Evolutionary conservation across 768 basidiomycete genomes (phyloP), one percentile per base, ranked within the genome.

Genomic region (Strobilomyces confusus): DNA sequence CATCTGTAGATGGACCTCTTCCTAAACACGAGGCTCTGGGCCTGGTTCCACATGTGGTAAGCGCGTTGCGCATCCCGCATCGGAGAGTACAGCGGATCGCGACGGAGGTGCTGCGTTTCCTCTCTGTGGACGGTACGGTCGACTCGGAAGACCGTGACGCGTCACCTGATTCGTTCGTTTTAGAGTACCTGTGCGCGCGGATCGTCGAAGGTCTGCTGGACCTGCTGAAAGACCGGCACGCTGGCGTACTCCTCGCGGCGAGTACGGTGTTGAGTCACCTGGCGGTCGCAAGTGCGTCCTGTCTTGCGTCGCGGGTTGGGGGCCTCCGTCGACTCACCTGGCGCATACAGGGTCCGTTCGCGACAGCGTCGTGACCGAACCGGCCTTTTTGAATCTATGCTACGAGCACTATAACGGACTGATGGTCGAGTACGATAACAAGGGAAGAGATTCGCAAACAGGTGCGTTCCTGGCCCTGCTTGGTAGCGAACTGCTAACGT

Each of bases 201-300:
- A 58, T 68, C 12, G 15, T 68, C 3, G 30, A 52, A 0, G 41
- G 38, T 22, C 22, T 68, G 5, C 41, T 62, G 30, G 13, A 15
- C 14, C 23, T 66, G n/a, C 64, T 68, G 29, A 44, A 26, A 15
- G 58, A 63, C 50, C n/a, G n/a, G n/a, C n/a, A n/a, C n/a, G n/a
- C n/a, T n/a, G n/a, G n/a, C n/a, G n/a, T n/a, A n/a, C n/a, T 68
- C 14, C 23, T 54, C 9, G 56, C 52, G 13, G 52, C 54, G 23
- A 66, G 57, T 25, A 56, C 45, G 0, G 43, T 58, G 26, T 44
- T 68, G 37, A 37, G 54, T 13, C 42, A 46, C 26, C 30, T 68
- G 9, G 49, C 62, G 4, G 4, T 13, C 3, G 32, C 60, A 17
- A 38, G 66, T 68, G 52, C 19, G 66, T 52, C 14, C 9, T n/a